Base-by-base conservation (phyloP, 176 grass and related monocot species). In the Ensete glaucum region DNA sequence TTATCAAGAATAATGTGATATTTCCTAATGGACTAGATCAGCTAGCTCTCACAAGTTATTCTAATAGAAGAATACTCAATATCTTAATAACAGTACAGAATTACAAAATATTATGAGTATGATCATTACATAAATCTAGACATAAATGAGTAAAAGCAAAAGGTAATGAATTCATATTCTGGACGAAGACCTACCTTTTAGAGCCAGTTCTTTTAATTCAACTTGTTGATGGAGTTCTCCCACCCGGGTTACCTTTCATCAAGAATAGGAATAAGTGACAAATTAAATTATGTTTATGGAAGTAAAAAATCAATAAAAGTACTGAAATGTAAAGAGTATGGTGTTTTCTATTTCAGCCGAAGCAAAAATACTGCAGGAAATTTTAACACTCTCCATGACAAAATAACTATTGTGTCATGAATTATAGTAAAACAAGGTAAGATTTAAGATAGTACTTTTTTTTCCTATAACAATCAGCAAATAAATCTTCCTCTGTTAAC, bases 221-320 rank as follows among this genome's bases (percentile, higher is more conserved):
- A 87, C 76, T 79, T 97, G 83, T 64, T 93, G 90, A 68, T 85
- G 82, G 77, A 97, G 74, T 72, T 97, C 81, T 19, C 85, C 85
- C 27, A 87, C 85, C 78, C 84, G 82, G 86, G 86, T 83, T 57
- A 86, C 74, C 93, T 97, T 78, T 75, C 49, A 81, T 60, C 76
- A 23, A 85, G 1, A 8, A 49, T 25, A n/a, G 9, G 17, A 20
- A 19, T 25, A 19, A 73, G 53, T 17, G 21, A 73, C 19, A 55
- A 52, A n/a, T 4, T 20, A 54, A n/a, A 73, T 54, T 54, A 73
- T 13, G 50, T 21, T 20, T 23, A 73, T 11, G 11, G 17, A 54
- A 15, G 11, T 26, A 21, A 54, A n/a, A 11, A 56, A 54, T 54
- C 9, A 20, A 66, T 16, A 17, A 67, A 0, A 34, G 43, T 15